Evolutionary conservation across 1,284 basidiomycete species (phyloP).

Genomic region (Fomitopsis palustris): DNA sequence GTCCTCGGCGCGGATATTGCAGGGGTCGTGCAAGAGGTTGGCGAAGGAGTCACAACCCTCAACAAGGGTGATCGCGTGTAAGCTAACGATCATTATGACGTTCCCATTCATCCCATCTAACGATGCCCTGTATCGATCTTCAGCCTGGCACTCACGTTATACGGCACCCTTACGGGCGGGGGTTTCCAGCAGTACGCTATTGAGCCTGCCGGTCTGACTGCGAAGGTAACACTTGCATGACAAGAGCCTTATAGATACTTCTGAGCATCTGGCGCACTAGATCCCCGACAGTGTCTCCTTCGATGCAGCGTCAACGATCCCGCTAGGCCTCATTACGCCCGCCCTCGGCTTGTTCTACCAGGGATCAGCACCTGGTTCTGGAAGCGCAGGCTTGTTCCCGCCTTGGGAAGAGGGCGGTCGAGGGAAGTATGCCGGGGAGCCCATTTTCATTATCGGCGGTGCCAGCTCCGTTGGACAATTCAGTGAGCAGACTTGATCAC

Average conservation of each 20-base stretch:
- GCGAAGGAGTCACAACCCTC: slow-evolving; percentile 11
- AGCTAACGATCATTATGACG: neutral
- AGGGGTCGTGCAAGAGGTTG: slow-evolving; percentile 17
- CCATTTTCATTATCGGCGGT: slow-evolving; percentile 33
- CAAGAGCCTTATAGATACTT: no score
- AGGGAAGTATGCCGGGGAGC: slow-evolving; percentile 26
- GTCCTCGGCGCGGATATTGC: slow-evolving; percentile 14
- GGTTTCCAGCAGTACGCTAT: slow-evolving; percentile 7
- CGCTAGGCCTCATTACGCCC: slow-evolving; percentile 8
- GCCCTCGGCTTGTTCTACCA: slow-evolving; percentile 5
- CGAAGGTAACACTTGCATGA: neutral
- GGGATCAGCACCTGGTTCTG: neutral
- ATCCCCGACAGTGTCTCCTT: slow-evolving; percentile 4
- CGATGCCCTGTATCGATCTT: neutral
- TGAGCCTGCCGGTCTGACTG: neutral
- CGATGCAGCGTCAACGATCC: slow-evolving; percentile 9
- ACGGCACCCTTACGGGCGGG: slow-evolving; percentile 5
- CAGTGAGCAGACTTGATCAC: slow-evolving; percentile 9
- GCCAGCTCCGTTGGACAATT: slow-evolving; percentile 31
- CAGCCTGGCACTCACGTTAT: neutral
- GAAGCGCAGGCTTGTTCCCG: slow-evolving; percentile 12
- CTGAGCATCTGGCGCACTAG: neutral
- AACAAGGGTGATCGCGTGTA: slow-evolving; percentile 15
- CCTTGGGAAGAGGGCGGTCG: slow-evolving; percentile 23
- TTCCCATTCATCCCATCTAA: neutral